Evolutionary conservation across 345 rosid genomes (phyloP), one percentile per base, ranked within the genome.

Genomic region (Dimocarpus longan): DNA sequence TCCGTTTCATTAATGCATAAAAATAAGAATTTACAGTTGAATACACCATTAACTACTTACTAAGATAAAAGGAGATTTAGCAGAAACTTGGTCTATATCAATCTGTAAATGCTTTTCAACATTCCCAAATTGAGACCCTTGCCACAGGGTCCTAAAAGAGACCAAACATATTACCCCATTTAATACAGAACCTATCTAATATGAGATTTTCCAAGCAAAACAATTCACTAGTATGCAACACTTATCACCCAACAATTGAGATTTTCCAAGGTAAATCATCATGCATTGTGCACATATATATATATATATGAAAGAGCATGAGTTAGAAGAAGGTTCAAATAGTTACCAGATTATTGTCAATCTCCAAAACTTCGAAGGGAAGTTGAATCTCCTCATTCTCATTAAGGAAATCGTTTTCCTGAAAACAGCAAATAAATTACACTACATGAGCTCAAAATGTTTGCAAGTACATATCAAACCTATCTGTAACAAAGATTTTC

Each of bases 311-410:
- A 57, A 77, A n/a, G 52, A 78, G 32, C 74, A 46, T 46, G 26
- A 68, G 11, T 22, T 6, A 13, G 5, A 50, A 13, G 15, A 52
- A 32, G 74, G 37, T 48, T 52, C 6, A 43, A 37, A 42, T 24
- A 67, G 57, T 76, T 90, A 93, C 98, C 85, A 37, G 84, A 71
- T 80, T 79, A 71, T 76, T 78, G 76, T 80, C 83, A 39, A 83
- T 76, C 80, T 84, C 86, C 66, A 85, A 68, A 85, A 81, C 84
- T 82, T 82, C 81, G 18, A 86, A 81, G 75, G 87, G 76, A 78
- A 83, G 77, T 66, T 80, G 84, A n/a, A 80, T 75, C 60, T 74
- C 76, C 77, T 85, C 89, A 68, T 76, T 71, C 77, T 86, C 84
- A 21, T 66, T 73, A 63, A 73, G 66, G 83, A 73, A 70, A 68